phyloP scores from a whole-genome alignment of 2,329 filamentous ascomycete genomes.

The Monascus ruber region DNA sequence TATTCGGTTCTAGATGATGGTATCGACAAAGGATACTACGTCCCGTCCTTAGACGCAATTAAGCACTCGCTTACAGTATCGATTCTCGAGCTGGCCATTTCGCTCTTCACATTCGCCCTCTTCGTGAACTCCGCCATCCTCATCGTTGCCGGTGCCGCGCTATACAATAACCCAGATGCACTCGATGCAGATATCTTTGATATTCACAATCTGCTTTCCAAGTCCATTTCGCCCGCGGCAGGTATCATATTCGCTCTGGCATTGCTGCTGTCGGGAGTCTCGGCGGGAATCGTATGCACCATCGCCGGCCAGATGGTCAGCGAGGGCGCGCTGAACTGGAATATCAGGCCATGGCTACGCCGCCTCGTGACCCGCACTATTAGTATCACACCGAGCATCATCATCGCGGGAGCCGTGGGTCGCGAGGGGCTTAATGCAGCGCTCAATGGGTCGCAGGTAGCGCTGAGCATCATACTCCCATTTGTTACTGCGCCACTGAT shows the following conservation, averaged over 20 bases:
- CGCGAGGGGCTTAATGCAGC: slow-evolving; percentile 53
- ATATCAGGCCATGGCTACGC: slow-evolving; percentile 58
- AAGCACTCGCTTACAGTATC: too few relatives aligned
- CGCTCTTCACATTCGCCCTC: slow-evolving; percentile 62
- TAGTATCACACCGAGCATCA: slow-evolving; percentile 62
- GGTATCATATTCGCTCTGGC: slow-evolving; percentile 70
- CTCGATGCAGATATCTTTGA: neutral
- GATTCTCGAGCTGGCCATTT: slow-evolving; percentile 53
- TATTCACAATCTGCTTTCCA: slow-evolving; percentile 16
- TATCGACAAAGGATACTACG: too few relatives aligned
- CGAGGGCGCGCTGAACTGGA: slow-evolving; percentile 63
- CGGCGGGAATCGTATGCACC: slow-evolving; percentile 70
- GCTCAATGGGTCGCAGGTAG: slow-evolving; percentile 60
- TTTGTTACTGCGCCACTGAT: slow-evolving; percentile 65
- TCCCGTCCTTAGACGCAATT: too few relatives aligned
- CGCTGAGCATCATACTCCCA: slow-evolving; percentile 59
- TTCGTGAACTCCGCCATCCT: slow-evolving; percentile 68
- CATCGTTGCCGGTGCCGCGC: slow-evolving; percentile 60
- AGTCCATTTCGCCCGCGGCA: slow-evolving; percentile 54
- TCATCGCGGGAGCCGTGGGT: slow-evolving; percentile 66
- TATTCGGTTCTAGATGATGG: too few relatives aligned
- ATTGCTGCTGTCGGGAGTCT: slow-evolving; percentile 59
- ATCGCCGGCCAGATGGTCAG: slow-evolving; percentile 73
- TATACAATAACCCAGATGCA: slow-evolving; percentile 37
- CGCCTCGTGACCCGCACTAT: slow-evolving; percentile 61